Base-by-base conservation (phyloP, 768 basidiomycete species). In the Tricholoma hemisulphureum region DNA sequence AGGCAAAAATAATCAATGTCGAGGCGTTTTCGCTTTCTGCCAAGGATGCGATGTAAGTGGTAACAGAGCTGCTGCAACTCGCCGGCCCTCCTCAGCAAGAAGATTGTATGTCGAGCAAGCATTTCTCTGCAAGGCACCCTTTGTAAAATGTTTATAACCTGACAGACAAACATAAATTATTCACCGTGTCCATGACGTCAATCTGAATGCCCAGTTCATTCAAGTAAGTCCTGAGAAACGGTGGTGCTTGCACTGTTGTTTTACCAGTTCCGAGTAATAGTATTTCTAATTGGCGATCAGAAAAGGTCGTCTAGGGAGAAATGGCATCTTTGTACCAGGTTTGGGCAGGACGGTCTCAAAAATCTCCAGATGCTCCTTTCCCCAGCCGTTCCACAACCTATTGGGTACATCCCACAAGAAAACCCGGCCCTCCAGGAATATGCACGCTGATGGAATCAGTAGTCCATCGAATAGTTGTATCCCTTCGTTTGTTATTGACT, bases 61-160 rank as follows among this genome's bases (percentile, higher is more conserved):
- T 18, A 95, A 77, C n/a, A 97, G 72, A 2, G 95, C 95, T 13
- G 92, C 95, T 37, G 94, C 92, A 11, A 98, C 93, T 23, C 89
- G 86, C 53, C 96, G 80, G 6, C 96, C 96, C 73, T 99, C 96
- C 70, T 99, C 96, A 0, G 89, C 74, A 46, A 99, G 80, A 21
- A 99, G 70, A 71, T 99, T 98, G 72, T 95, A 99, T 0, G 96
- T 98, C 24, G 95, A 89, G 65, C 93, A 95, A 16, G 95, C 96
- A 68, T 95, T 97, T 66, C 92, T 78, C 95, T 91, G 56, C 18
- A 4, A 41, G n/a, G 14, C n/a, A 62, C 46, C 51, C 24, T 46
- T 24, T 32, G 32, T 14, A 49, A 53, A 31, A 29, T 28, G 57
- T 37, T 51, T 23, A 31, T 9, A 16, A 45, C 23, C 29, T 23